phyloP scores from a whole-genome alignment of 2,329 filamentous ascomycete genomes.

The Thermomyces lanuginosus region DNA sequence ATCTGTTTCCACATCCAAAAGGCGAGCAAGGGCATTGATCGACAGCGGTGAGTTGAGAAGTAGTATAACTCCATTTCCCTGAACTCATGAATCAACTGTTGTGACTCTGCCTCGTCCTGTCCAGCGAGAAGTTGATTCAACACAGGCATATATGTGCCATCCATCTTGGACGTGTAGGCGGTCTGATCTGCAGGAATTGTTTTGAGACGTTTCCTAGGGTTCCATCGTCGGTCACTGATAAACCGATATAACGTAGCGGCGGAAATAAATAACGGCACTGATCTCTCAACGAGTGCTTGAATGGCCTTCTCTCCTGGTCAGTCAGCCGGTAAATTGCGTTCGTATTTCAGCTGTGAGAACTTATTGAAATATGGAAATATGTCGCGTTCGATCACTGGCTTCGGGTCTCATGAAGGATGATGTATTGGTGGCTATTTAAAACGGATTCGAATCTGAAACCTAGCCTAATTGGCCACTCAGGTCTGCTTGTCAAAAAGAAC shows the following conservation, averaged over 20 bases:
- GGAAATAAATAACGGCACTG: conserved; percentile 16
- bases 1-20: background rate
- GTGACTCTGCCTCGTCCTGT: background rate
- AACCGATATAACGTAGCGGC: conserved; percentile 14
- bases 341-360: background rate
- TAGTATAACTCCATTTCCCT: conserved; percentile 2
- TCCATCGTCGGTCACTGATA: conserved; percentile 7
- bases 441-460: background rate
- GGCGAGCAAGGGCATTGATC: background rate
- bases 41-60: conserved; percentile 1
- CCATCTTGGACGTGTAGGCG: conserved; percentile 3
- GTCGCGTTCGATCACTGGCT: background rate
- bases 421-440: background rate
- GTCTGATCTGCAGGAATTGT: conserved; percentile 4
- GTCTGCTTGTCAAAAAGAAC: conserved; percentile 2
- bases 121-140: conserved; percentile 1
- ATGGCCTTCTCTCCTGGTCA: conserved; percentile 6
- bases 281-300: conserved; percentile 9
- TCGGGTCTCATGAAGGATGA: conserved; percentile 1
- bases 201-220: conserved; percentile 3
- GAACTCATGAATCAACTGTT: conserved; percentile 1
- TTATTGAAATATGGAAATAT: conserved; percentile 1
- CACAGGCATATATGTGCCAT: conserved; percentile 6
- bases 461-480: background rate
- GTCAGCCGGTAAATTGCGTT: background rate